Base-by-base conservation (phyloP, 345 rosid genomes). In the Arabis alpina region DNA sequence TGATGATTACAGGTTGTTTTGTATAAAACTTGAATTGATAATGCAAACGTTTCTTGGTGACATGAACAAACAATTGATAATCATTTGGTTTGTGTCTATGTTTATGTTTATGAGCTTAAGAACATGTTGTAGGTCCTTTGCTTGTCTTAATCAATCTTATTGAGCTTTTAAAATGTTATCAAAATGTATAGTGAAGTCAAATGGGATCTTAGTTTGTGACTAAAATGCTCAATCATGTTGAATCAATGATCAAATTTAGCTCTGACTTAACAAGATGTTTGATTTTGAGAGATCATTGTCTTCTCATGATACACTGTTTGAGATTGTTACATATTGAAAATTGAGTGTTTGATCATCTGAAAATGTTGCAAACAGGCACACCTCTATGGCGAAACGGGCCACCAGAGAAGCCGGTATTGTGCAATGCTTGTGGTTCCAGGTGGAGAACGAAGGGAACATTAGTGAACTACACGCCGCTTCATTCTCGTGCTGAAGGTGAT, bases 361-460 rank as follows among this genome's bases (percentile, higher is more conserved):
- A 47, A 42, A 14, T 72, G 24, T 28, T 51, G 72, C 6, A 14
- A 68, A 59, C 78, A 85, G 93, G 79, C 10, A 84, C 93, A 10
- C 93, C 87, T 14, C 75, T 86, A 0, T 88, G 90, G 93, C 16
- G 93, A 66, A 84, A 88, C 53, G 90, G 90, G 39, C 93, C 88
- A 19, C 61, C 68, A 4, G 86, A 78, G 51, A 88, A 86, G 66
- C 93, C 89, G 9, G 87, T 88, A 2, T n/a, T 88, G 60, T 88
- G 91, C 83, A 86, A 88, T 74, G 90, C 91, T 0, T 88, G 93
- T 69, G 93, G 91, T 44, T 88, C 93, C 3, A 80, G 93, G 55
- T 84, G 82, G 78, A 77, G 89, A 70, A 43, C 78, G 2, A 80
- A 79, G 23, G 86, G 87, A 32, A 75, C 75, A 39, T 78, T 88